These are phyloP conservation scores for Fusarium beomiforme DNA, from an alignment of 2,329 filamentous ascomycete genomes.

Conservation along the genomic window DNA sequence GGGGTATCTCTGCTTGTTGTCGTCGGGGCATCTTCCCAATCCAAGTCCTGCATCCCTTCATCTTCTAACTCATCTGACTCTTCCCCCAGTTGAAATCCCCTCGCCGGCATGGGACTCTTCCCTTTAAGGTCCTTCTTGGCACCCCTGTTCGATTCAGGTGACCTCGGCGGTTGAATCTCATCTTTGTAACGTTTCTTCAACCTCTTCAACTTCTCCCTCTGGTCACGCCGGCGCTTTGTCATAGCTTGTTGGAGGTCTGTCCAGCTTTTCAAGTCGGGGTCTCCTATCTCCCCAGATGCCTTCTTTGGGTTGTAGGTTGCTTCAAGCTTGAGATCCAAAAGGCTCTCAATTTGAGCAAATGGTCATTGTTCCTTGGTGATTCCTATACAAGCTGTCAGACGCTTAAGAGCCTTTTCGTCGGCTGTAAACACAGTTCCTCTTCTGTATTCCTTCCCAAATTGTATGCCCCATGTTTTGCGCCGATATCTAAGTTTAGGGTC, in stretches of 20 bases:
- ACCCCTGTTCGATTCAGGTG: background rate
- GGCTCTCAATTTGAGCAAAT: background rate
- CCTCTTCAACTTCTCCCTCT: background rate
- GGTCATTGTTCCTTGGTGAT: slow-evolving; percentile 16
- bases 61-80: background rate
- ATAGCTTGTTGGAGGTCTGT: background rate
- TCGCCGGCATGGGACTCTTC: background rate
- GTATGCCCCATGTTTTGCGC: background rate
- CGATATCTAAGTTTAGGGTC: background rate
- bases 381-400: slow-evolving; percentile 18
- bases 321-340: background rate
- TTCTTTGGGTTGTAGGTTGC: background rate
- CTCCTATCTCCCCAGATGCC: background rate
- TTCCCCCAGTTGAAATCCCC: background rate
- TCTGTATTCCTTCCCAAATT: background rate
- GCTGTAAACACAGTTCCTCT: background rate
- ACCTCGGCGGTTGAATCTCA: background rate
- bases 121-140: background rate
- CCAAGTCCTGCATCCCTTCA: background rate
- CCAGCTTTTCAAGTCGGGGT: background rate
- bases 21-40: background rate
- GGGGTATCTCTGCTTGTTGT: background rate
- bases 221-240: background rate
- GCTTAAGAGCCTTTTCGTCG: background rate
- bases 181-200: background rate